Conservation (phyloP, 371 early-diverging fungal species). For the Saksenaea vasiformis region DNA sequence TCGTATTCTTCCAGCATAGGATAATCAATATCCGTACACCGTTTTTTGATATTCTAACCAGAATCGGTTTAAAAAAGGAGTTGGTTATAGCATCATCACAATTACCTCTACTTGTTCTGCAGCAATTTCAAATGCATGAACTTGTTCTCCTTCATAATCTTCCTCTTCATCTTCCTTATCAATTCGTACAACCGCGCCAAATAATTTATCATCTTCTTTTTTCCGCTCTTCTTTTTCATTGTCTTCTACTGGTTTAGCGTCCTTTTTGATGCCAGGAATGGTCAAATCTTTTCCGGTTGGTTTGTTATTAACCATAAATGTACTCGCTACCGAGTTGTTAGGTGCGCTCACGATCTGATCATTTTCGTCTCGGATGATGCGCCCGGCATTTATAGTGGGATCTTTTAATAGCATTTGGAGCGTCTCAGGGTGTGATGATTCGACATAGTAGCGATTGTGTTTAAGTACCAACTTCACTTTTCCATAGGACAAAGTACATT, state of each 20-base stretch:
- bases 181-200: slow-evolving; percentile 60
- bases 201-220: slow-evolving; percentile 54
- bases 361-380: slow-evolving; percentile 58
- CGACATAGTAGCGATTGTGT: slow-evolving; percentile 93
- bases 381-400: slow-evolving; percentile 69
- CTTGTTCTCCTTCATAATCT: slow-evolving; percentile 68
- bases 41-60: slow-evolving; percentile 77
- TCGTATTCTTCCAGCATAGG: slow-evolving; percentile 99
- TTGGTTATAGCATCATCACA: neutral
- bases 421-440: slow-evolving; percentile 86
- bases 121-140: slow-evolving; percentile 90
- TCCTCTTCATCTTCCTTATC: slow-evolving; percentile 74
- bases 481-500: slow-evolving; percentile 94
- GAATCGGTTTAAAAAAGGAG: neutral
- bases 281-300: slow-evolving; percentile 65
- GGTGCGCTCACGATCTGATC: slow-evolving; percentile 40
- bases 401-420: slow-evolving; percentile 88
- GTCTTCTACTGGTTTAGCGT: slow-evolving; percentile 13
- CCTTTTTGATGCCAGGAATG: slow-evolving; percentile 58
- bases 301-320: slow-evolving; percentile 38
- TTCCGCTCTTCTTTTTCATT: slow-evolving; percentile 38
- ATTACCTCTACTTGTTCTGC: slow-evolving; percentile 76
- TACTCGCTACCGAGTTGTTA: slow-evolving; percentile 13
- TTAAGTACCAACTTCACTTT: slow-evolving; percentile 98
- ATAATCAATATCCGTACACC: slow-evolving; percentile 95